Evolutionary conservation across 257 asterid species (phyloP), one percentile per base, ranked within the genome.

Genomic region (Verbena officinalis): DNA sequence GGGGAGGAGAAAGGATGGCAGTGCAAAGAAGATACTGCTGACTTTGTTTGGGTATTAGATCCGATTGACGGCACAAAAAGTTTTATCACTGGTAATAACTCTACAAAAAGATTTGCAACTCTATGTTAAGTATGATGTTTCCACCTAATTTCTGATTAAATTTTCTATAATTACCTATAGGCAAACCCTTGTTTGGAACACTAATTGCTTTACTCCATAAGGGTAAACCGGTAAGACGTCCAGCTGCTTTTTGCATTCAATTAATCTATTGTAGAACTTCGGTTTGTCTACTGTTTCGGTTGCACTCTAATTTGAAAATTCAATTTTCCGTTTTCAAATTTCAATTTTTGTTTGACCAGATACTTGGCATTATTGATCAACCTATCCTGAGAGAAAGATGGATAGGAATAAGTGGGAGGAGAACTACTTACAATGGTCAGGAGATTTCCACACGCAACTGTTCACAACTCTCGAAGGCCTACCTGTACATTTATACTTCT

Each of bases 41-140:
- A 90, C 48, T 88, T 80, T 74, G 95, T 94, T 55, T 94, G 99
- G 96, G 96, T 94, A 50, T 78, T 94, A 75, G 99, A 90, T 82
- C 99, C 97, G 5, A 94, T 94, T 42, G 97, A 94, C 67, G 99
- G 99, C 68, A 94, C 99, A 4, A 94, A 94, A 82, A 90, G 99
- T 74, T 90, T 90, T 61, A 94, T 94, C 45, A 90, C 96, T 57
- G 97, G 99, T 90, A 73, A 2, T 27, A 21, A 54, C 43, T 69
- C 43, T 30, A 16, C 36, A 36, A 21, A 15, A 42, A 33, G 55
- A 30, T 36, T 40, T 34, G 34, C 48, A 54, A 16, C 54, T 19
- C 30, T 38, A 5, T 59, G 39, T 17, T 43, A 40, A 55, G 13
- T 43, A 53, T 54, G 60, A 67, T 48, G 62, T 38, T 67, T 69